These are phyloP conservation scores for Ormosia semicastrata DNA, from an alignment of 306 rosid genomes.

Conservation along the genomic window DNA sequence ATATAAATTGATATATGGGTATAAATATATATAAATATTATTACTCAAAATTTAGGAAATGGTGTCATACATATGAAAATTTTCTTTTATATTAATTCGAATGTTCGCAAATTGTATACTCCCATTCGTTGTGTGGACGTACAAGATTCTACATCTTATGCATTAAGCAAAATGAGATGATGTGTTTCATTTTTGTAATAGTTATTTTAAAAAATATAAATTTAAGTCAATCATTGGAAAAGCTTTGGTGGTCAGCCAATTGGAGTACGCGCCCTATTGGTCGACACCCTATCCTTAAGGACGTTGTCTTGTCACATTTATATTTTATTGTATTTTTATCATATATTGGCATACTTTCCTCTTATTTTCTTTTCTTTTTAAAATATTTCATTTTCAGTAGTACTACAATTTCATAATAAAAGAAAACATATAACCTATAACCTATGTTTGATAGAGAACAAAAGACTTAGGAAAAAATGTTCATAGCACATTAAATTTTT, in stretches of 20 bases:
- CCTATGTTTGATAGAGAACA: no score
- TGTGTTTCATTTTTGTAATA: not conserved
- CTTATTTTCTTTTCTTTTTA: not conserved
- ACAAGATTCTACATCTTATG: not conserved
- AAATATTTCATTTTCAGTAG: not conserved
- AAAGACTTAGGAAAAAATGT: no score
- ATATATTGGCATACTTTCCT: not conserved
- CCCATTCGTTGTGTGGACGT: not conserved
- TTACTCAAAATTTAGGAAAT: no score
- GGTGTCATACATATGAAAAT: no score
- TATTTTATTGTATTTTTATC: not conserved
- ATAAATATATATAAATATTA: no score
- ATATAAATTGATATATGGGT: no score
- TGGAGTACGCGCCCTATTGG: constrained; percentile 4
- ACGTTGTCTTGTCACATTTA: not conserved
- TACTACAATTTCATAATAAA: not conserved
- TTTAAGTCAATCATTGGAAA: not conserved
- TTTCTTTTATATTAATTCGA: no score
- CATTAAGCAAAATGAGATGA: constrained; percentile 14
- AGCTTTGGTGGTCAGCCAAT: constrained; percentile 11
- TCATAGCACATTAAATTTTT: no score
- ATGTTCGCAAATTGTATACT: not conserved
- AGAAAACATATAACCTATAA: no score
- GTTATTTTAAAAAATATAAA: not conserved
- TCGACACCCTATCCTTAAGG: not conserved